A percentile compares a stretch with the other conserved stretches of the same genome.
Conservation (phyloP, 129 eudicot species). For the Artemisia tridentata region DNA sequence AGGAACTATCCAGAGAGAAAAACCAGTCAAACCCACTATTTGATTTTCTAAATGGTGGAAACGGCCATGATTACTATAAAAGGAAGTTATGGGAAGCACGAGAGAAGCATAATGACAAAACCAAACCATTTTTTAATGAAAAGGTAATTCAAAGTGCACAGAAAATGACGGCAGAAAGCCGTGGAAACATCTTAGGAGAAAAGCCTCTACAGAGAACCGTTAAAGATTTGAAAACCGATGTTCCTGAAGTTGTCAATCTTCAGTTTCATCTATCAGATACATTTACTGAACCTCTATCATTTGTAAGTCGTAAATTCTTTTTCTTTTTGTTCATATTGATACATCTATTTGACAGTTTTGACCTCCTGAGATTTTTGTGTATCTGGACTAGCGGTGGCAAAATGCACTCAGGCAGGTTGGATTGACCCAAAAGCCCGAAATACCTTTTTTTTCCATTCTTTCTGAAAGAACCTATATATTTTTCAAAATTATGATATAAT, state of each 20-base stretch:
- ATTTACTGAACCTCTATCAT: constrained; percentile 75
- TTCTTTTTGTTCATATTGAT: not conserved
- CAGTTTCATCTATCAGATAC: constrained; percentile 82
- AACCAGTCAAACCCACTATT: constrained; percentile 81
- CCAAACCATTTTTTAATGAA: constrained; percentile 46
- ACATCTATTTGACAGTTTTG: not conserved
- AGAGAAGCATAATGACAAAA: constrained; percentile 58
- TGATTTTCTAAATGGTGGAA: constrained; percentile 78
- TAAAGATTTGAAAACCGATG: constrained; percentile 43
- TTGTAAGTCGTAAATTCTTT: constrained; percentile 51
- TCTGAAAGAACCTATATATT: no score
- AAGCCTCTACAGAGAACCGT: constrained; percentile 70
- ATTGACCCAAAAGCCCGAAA: not conserved
- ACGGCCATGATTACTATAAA: constrained; percentile 73
- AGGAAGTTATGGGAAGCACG: constrained; percentile 94
- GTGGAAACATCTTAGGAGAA: constrained; percentile 90
- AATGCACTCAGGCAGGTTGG: not conserved
- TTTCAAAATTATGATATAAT: no score
- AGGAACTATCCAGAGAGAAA: constrained; percentile 92
- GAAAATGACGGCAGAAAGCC: constrained; percentile 87
- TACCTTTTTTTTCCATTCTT: no score
- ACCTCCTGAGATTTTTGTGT: constrained; percentile 19
- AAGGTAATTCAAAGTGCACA: constrained; percentile 40
- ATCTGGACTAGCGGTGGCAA: constrained; percentile 15
- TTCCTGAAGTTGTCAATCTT: constrained; percentile 42